Evolutionary conservation across 768 basidiomycete species (phyloP).

Genomic region (Floccularia luteovirens): DNA sequence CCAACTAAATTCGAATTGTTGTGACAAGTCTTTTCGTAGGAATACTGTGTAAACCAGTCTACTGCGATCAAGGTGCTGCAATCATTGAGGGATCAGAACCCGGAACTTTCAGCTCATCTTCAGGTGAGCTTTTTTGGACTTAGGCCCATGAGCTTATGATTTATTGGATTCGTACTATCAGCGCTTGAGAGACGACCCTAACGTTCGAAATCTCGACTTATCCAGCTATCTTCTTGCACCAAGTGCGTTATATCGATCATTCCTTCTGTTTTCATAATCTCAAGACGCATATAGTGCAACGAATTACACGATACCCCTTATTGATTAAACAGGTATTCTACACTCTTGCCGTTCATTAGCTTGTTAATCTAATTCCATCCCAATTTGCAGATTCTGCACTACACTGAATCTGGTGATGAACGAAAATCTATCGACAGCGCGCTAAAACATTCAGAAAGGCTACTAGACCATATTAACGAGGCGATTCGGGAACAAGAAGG

Average conservation of each 20-base stretch:
- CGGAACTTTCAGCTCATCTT: constrained; percentile 56
- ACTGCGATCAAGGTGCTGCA: constrained; percentile 73
- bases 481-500: constrained; percentile 81
- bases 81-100: constrained; percentile 60
- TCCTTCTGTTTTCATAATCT: not conserved
- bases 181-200: constrained; percentile 71
- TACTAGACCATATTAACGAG: constrained; percentile 83
- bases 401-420: constrained; percentile 68
- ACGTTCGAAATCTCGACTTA: constrained; percentile 75
- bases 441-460: constrained; percentile 58
- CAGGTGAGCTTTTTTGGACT: constrained; percentile 38
- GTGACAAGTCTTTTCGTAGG: no score
- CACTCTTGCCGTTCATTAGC: not conserved
- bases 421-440: constrained; percentile 44
- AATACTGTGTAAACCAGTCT: constrained; percentile 87
- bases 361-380: not conserved
- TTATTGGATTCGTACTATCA: constrained; percentile 16
- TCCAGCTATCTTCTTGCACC: constrained; percentile 91
- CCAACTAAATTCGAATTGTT: not conserved
- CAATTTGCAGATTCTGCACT: constrained; percentile 62
- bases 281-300: constrained; percentile 61
- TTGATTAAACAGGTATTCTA: constrained; percentile 66
- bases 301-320: constrained; percentile 90
- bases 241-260: constrained; percentile 40
- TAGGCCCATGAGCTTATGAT: not conserved